Conservation (phyloP, 139 green algal species). For the Raphidocelis subcapitata region DNA sequence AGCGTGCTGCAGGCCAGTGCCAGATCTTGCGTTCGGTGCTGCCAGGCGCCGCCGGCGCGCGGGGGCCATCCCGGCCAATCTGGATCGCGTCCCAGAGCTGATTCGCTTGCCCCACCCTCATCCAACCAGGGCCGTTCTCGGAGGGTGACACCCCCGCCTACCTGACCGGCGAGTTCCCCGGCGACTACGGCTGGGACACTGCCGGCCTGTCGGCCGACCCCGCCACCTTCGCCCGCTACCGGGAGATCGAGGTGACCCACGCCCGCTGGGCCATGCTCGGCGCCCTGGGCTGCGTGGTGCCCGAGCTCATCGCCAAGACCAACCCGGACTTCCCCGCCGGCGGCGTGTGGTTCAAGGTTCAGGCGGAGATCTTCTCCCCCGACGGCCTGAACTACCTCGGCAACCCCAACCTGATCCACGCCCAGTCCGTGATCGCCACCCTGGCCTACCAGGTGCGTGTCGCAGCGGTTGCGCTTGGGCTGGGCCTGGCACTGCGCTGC, state of each 20-base stretch:
- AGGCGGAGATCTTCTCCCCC: conserved; percentile 72
- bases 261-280: conserved; percentile 80
- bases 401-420: conserved; percentile 79
- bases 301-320: conserved; percentile 51
- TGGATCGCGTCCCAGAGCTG: too few species aligned
- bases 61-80: too few species aligned
- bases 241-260: conserved; percentile 68
- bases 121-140: conserved; percentile 74
- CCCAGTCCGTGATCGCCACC: conserved; percentile 89
- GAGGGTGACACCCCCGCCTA: conserved; percentile 68
- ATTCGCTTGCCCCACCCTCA: too few species aligned
- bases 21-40: too few species aligned
- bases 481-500: too few species aligned
- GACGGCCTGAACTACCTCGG: conserved; percentile 81
- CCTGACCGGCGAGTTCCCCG: conserved; percentile 88
- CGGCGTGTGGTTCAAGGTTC: conserved; percentile 90
- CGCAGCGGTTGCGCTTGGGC: not conserved
- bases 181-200: conserved; percentile 98
- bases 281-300: conserved; percentile 51
- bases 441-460: conserved; percentile 77
- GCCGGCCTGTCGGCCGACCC: conserved; percentile 95
- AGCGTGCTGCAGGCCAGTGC: too few species aligned
- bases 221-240: conserved; percentile 85
- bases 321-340: conserved; percentile 56
- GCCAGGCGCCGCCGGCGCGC: too few species aligned